Base-by-base conservation (phyloP, 1,284 basidiomycete genomes). In the Malassezia furfur region DNA sequence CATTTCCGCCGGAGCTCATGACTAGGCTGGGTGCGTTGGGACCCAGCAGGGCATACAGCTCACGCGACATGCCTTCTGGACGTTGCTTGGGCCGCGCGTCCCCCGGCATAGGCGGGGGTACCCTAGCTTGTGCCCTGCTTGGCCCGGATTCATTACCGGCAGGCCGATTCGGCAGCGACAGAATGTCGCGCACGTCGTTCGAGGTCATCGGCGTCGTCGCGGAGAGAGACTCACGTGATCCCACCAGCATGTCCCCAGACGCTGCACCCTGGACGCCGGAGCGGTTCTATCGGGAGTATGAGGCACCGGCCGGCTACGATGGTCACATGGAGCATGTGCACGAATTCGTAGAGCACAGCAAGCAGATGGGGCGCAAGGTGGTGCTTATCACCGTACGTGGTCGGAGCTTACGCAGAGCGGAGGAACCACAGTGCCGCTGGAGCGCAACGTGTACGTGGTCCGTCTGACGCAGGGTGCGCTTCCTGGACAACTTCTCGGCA, bases 401-500 rank as follows among this genome's bases (percentile, higher is more conserved):
- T 11, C 9, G 93, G 90, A 15, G 6, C 38, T 45, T 10, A 47
- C 19, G 19, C 53, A 62, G 63, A 71, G 68, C 40, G 72, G 72
- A 7, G 72, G 72, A 1, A 74, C 72, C 8, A 74, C 72, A 2
- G 72, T 72, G 5, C 72, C 72, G 1, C 50, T 71, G 6, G 71
- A 70, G 60, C 63, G 66, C 50, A 69, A 68, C 48, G 62, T 68
- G 55, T 64, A 51, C 52, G 55, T 48, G 14, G 15, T 15, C 3
- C n/a, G 10, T 5, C 30, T 32, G 28, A 30, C 49, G 76, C 76
- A 96, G 91, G 62, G 93, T 98, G 43, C 88, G 94, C 48, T 98
- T 96, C 77, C 80, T 98, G 30, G 93, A 98, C 76, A 98, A 98
- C 79, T 98, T 96, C 77, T 94, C 90, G 74, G 94, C 94, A 51